Conservation (phyloP, 495 filamentous ascomycete genomes). For the Bathelium albidoporum region DNA sequence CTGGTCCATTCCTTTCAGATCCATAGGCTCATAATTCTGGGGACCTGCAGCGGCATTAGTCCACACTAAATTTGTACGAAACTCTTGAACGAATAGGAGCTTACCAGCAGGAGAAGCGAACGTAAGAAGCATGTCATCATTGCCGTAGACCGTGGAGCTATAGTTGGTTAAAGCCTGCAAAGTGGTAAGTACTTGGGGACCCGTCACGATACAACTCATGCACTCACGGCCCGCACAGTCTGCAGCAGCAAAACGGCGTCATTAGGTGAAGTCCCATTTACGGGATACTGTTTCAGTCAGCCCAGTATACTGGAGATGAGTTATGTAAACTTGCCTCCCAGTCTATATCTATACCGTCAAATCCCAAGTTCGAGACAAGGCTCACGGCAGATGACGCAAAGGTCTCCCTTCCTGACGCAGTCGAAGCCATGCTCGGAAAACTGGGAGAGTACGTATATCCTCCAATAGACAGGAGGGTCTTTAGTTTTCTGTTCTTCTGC, state of each 20-base stretch:
- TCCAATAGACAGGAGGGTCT: conserved; percentile 85
- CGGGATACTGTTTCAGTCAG: conserved; percentile 36
- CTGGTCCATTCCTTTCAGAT: conserved; percentile 57
- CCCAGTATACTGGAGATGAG: background rate
- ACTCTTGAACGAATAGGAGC: background rate
- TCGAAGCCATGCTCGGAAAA: conserved; percentile 64
- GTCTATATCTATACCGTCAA: conserved; percentile 57
- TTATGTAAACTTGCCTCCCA: conserved; percentile 38
- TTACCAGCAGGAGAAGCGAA: conserved; percentile 54
- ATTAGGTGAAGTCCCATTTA: conserved; percentile 46
- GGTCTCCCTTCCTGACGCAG: conserved; percentile 43
- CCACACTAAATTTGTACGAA: background rate
- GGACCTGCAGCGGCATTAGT: conserved; percentile 26
- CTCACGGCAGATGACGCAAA: conserved; percentile 62
- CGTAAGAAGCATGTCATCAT: conserved; percentile 58
- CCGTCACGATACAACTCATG: background rate
- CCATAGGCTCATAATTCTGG: conserved; percentile 58
- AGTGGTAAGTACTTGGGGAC: background rate
- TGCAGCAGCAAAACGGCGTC: conserved; percentile 62
- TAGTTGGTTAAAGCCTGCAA: background rate
- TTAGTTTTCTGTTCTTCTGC: conserved; percentile 75
- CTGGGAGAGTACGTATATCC: conserved; percentile 93
- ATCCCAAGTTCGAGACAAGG: conserved; percentile 54
- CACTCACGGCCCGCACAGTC: conserved; percentile 43
- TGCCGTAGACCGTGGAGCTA: background rate